Evolutionary conservation across 768 basidiomycete species (phyloP).

Genomic region (Boletellus ananas): DNA sequence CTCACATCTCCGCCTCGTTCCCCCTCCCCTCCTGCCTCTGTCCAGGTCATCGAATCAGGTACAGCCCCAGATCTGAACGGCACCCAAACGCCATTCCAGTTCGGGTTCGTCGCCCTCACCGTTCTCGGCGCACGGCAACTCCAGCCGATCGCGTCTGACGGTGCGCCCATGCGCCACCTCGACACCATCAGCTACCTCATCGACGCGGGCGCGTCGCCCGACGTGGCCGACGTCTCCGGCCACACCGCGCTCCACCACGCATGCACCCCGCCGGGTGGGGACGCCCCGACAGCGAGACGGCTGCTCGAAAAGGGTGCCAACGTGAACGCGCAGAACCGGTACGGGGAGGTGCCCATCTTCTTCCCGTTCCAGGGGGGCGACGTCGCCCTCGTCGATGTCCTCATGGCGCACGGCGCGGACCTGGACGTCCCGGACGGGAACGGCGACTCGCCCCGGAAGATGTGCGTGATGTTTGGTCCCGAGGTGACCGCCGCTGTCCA

Average conservation of each 20-base stretch:
- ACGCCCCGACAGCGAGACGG: slow-evolving; percentile 32
- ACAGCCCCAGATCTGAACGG: slow-evolving; percentile 36
- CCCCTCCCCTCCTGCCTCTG: no score
- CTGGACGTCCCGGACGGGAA: slow-evolving; percentile 40
- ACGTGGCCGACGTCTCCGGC: slow-evolving; percentile 44
- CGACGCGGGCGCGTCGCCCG: slow-evolving; percentile 36
- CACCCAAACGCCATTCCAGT: slow-evolving; percentile 41
- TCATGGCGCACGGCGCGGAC: slow-evolving; percentile 50
- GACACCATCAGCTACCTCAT: slow-evolving; percentile 42
- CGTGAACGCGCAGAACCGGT: slow-evolving; percentile 46
- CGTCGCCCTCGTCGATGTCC: slow-evolving; percentile 35
- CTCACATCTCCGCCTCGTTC: no score
- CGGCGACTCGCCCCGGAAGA: slow-evolving; percentile 30
- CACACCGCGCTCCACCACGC: slow-evolving; percentile 50
- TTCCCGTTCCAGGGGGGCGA: slow-evolving; percentile 34
- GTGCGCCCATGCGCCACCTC: slow-evolving; percentile 21
- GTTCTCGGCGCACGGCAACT: slow-evolving; percentile 42
- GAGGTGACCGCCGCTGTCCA: slow-evolving; percentile 41
- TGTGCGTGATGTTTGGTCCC: slow-evolving; percentile 38
- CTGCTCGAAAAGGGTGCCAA: slow-evolving; percentile 48
- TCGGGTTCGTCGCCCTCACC: slow-evolving; percentile 40
- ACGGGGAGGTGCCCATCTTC: slow-evolving; percentile 43
- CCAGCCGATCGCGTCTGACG: slow-evolving; percentile 4
- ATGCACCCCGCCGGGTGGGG: slow-evolving; percentile 26
- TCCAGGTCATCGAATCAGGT: slow-evolving; percentile 25